Evolutionary conservation across 352 stramenopile species (phyloP), one percentile per base, ranked within the genome.

Genomic region (Elongisporangium undulatum): DNA sequence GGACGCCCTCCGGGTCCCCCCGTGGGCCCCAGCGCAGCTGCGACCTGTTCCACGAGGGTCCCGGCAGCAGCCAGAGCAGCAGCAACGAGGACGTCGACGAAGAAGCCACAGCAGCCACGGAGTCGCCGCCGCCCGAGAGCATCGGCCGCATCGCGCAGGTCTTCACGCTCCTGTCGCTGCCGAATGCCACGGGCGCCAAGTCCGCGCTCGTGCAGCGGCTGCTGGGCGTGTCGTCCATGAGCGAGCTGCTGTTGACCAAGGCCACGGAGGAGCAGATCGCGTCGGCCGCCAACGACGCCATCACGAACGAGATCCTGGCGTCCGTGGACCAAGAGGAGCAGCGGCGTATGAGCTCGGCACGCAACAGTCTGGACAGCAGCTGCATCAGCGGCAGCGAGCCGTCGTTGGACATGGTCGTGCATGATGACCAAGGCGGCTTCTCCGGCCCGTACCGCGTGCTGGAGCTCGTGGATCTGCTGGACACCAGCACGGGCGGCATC

Each of bases 401-500:
- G n/a, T 9, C 15, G 2, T 4, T 39, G 26, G 34, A 49, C 20
- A 29, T 58, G 10, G 15, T 21, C n/a, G 29, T 58, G 26, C 41
- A 49, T 8, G 23, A 60, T 1, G 45, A 49, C 48, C 56, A 63
- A 2, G 71, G 62, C 8, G 71, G 62, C 8, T 68, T 74, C 20
- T 74, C 81, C 60, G 79, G 66, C 49, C 69, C 75, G 19, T 89
- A 88, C 60, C 72, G 76, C n/a, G 78, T 91, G 54, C 63, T 91
- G 10, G 82, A 91, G 54, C 70, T 94, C 2, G 74, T 91, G 23
- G 82, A 92, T 58, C 75, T 91, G 51, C 68, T 92, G 41, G 84
- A 94, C 59, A 82, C 82, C 23, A 89, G 76, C 8, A 92, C 84
- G 0, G 82, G 82, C 5, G 84, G 80, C 15, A 83, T 90, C 73